Evolutionary conservation across 441 rosid genomes (phyloP).

Genomic region (Pelargonium hybrid): DNA sequence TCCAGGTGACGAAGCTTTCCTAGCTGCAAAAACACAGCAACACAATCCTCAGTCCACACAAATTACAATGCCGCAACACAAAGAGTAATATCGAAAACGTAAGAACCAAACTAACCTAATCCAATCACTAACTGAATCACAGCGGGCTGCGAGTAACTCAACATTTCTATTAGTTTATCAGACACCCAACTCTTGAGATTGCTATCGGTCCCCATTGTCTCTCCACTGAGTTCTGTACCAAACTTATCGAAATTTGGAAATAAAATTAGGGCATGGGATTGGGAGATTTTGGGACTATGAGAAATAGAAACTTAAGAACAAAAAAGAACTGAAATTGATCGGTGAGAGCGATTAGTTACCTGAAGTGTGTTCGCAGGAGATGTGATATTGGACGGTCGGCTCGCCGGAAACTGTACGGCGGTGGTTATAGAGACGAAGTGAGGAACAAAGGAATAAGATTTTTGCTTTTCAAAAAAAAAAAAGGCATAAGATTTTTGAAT

Average conservation of each 20-base stretch:
- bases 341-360: background rate
- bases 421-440: background rate
- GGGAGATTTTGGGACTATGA: background rate
- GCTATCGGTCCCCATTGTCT: conserved; percentile 44
- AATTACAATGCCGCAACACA: background rate
- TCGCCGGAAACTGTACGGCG: background rate
- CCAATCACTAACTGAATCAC: conserved; percentile 65
- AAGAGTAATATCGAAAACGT: background rate
- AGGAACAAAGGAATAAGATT: too few relatives aligned
- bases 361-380: background rate
- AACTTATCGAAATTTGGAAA: background rate
- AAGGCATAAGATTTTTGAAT: too few relatives aligned
- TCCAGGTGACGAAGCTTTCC: conserved; percentile 52
- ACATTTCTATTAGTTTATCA: conserved; percentile 56
- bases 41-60: background rate
- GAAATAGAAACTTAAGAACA: background rate
- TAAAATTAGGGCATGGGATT: background rate
- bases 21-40: conserved; percentile 41
- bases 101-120: conserved; percentile 33
- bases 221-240: conserved; percentile 12
- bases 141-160: conserved; percentile 61
- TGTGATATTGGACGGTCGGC: too few relatives aligned
- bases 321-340: background rate
- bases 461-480: too few relatives aligned
- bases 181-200: conserved; percentile 72